Percentiles rank a stretch among this genome's conserved stretches.
Evolutionary conservation across 768 basidiomycete species (phyloP).

Genomic region (Hygrocybe punicea): DNA sequence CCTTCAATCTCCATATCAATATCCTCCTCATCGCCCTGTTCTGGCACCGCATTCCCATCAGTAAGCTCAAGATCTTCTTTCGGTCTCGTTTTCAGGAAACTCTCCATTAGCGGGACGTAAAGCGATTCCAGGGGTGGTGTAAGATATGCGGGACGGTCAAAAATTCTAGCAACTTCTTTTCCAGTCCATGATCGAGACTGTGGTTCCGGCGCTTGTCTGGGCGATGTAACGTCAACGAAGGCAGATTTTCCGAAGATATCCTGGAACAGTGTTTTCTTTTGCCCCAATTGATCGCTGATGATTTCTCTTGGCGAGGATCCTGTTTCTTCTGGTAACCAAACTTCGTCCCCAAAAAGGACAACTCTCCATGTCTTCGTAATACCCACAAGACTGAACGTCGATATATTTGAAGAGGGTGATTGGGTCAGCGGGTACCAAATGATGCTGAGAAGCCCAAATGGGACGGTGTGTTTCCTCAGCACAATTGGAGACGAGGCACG

Average conservation of each 20-base stretch:
- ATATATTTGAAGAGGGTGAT: constrained; percentile 15
- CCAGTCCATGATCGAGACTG: constrained; percentile 21
- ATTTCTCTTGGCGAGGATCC: constrained; percentile 42
- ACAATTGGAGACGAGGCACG: constrained; percentile 44
- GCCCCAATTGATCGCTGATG: constrained; percentile 23
- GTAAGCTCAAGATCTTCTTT: constrained; percentile 8
- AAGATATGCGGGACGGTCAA: constrained; percentile 71
- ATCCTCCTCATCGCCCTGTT: constrained; percentile 34
- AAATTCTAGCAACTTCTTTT: constrained; percentile 46
- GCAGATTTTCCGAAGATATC: constrained; percentile 87
- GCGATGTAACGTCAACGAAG: constrained; percentile 36
- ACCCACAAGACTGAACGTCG: constrained; percentile 60
- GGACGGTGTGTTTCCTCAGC: constrained; percentile 43
- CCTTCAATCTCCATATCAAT: constrained; percentile 44
- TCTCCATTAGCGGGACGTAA: constrained; percentile 54
- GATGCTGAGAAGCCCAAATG: constrained; percentile 60
- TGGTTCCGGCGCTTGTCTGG: constrained; percentile 9
- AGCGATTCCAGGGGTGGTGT: constrained; percentile 70
- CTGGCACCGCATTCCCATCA: constrained; percentile 12
- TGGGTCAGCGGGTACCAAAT: constrained; percentile 35
- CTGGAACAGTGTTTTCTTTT: constrained; percentile 68
- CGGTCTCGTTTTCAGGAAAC: constrained; percentile 32
- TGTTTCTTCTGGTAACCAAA: constrained; percentile 40
- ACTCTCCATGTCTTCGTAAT: constrained; percentile 65
- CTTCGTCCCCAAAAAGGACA: constrained; percentile 63